Evolutionary conservation across 176 grass and related monocot genomes (phyloP).

Genomic region (Saccharum officinarum): DNA sequence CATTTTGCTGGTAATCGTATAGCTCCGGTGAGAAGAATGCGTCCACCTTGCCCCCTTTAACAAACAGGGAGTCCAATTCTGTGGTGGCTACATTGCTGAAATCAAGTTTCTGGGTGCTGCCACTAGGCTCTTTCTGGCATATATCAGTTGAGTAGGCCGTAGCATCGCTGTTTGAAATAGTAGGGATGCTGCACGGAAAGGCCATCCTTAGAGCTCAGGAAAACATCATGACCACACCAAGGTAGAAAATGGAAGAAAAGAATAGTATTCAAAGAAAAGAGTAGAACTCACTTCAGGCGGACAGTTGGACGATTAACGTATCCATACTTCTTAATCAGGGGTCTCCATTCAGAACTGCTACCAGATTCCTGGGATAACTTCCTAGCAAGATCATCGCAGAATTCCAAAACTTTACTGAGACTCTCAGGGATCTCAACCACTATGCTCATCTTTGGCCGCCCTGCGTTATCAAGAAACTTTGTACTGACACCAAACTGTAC

Average conservation of each 20-base stretch:
- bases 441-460: slow-evolving; percentile 72
- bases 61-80: slow-evolving; percentile 60
- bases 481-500: slow-evolving; percentile 64
- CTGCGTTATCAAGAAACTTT: slow-evolving; percentile 74
- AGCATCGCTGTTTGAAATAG: slow-evolving; percentile 28
- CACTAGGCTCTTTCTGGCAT: slow-evolving; percentile 57
- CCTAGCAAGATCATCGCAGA: slow-evolving; percentile 68
- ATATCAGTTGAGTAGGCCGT: slow-evolving; percentile 70
- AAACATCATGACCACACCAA: neutral
- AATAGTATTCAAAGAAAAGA: neutral
- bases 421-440: slow-evolving; percentile 68
- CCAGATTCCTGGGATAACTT: slow-evolving; percentile 56
- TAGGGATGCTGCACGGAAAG: slow-evolving; percentile 70
- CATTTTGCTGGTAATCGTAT: slow-evolving; percentile 84
- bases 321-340: slow-evolving; percentile 65
- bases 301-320: slow-evolving; percentile 57
- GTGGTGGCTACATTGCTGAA: slow-evolving; percentile 62
- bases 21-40: slow-evolving; percentile 62
- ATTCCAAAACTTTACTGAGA: slow-evolving; percentile 62
- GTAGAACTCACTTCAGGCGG: slow-evolving; percentile 74
- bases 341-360: slow-evolving; percentile 87
- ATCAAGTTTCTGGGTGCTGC: slow-evolving; percentile 70
- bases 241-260: slow-evolving; percentile 5
- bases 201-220: slow-evolving; percentile 4
- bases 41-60: slow-evolving; percentile 57